Conservation (phyloP, 352 stramenopile genomes). For the Phytophthora boehmeriae region DNA sequence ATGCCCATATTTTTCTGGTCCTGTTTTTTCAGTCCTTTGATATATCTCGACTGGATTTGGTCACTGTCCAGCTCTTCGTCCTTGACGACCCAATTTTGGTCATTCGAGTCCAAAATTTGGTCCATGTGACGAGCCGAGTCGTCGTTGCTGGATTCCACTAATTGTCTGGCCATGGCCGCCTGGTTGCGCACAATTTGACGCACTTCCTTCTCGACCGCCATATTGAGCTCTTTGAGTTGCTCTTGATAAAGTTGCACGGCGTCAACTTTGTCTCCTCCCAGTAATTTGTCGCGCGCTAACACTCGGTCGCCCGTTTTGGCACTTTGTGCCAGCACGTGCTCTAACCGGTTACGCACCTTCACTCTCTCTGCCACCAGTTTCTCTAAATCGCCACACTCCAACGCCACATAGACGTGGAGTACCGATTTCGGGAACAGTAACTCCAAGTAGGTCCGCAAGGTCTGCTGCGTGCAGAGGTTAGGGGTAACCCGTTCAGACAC, state of each 20-base stretch:
- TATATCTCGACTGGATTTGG: constrained; percentile 62
- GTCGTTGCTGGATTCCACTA: constrained; percentile 56
- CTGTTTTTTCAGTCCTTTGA: constrained; percentile 50
- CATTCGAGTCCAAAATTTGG: constrained; percentile 29
- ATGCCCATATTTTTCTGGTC: constrained; percentile 52
- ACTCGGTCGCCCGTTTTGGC: constrained; percentile 69
- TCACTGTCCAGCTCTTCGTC: constrained; percentile 42
- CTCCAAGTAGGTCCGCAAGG: constrained; percentile 78
- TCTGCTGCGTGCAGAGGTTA: constrained; percentile 76
- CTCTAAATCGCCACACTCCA: constrained; percentile 79
- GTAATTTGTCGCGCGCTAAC: constrained; percentile 40
- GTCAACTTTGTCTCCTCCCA: constrained; percentile 61
- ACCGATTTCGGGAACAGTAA: constrained; percentile 75
- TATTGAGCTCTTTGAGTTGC: constrained; percentile 74
- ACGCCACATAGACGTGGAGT: constrained; percentile 70
- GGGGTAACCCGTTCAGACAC: constrained; percentile 75
- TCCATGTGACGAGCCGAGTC: constrained; percentile 31
- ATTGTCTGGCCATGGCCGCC: constrained; percentile 55
- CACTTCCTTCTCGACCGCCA: constrained; percentile 82
- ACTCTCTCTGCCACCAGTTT: constrained; percentile 71
- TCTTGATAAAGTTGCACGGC: constrained; percentile 74
- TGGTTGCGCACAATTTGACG: constrained; percentile 70
- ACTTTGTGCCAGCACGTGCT: constrained; percentile 65
- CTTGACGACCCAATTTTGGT: constrained; percentile 32
- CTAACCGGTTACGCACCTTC: constrained; percentile 73